Conservation (phyloP, 306 rosid species). For the Vigna unguiculata region DNA sequence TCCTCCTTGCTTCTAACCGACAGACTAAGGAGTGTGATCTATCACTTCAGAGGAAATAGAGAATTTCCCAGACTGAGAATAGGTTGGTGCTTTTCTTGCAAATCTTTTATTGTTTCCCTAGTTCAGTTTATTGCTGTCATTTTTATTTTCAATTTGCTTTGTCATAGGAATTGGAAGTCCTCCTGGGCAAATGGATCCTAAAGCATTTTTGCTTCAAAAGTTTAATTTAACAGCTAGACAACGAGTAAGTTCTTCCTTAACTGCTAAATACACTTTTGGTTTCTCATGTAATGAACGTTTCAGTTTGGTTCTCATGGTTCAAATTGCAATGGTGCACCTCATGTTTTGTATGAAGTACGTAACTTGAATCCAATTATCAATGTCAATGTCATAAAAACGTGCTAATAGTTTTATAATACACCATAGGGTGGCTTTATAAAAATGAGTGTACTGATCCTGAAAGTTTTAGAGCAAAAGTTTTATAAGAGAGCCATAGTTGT, state of each 20-base stretch:
- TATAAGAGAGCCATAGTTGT: constrained; percentile 10
- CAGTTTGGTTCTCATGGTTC: constrained; percentile 22
- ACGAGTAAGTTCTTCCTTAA: constrained; percentile 64
- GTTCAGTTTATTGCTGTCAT: neutral
- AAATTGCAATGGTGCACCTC: constrained; percentile 2
- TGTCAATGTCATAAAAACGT: constrained; percentile 12
- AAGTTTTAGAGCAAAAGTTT: neutral
- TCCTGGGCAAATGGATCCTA: constrained; percentile 99
- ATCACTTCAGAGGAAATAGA: constrained; percentile 78
- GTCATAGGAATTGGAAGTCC: constrained; percentile 84
- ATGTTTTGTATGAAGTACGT: constrained; percentile 12
- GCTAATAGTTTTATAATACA: neutral
- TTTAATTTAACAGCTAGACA: constrained; percentile 77
- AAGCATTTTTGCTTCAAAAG: constrained; percentile 92
- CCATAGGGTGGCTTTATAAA: constrained; percentile 30
- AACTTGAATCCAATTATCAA: constrained; percentile 11
- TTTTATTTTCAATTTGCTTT: constrained; percentile 34
- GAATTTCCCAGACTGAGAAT: constrained; percentile 87
- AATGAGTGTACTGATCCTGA: neutral
- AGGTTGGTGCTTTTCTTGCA: constrained; percentile 59
- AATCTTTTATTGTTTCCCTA: constrained; percentile 11
- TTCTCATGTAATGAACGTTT: constrained; percentile 23
- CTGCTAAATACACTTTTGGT: constrained; percentile 27
- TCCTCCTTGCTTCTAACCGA: constrained; percentile 41
- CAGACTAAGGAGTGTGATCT: constrained; percentile 88